A percentile compares a stretch with the other conserved stretches of the same genome.
These are phyloP conservation scores for Ogataea pini DNA, from an alignment of 805 yeast genomes.

Conservation along the genomic window DNA sequence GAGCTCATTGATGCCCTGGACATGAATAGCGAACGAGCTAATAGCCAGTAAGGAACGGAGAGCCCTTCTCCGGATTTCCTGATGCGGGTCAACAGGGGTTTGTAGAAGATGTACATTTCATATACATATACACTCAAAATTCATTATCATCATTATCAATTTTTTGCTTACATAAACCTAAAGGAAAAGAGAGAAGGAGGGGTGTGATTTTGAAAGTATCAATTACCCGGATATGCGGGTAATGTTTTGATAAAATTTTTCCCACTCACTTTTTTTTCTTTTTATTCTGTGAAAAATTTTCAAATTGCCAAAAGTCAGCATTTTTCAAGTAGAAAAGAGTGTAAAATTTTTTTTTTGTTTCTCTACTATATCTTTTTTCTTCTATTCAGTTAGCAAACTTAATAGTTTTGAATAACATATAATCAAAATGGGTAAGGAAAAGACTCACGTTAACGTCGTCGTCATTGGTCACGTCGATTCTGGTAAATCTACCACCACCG, in stretches of 20 bases:
- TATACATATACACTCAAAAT: background rate
- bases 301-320: background rate
- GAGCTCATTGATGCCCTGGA: slow-evolving; percentile 42
- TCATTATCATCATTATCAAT: background rate
- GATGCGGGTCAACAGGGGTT: background rate
- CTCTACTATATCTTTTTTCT: background rate
- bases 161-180: too few relatives aligned
- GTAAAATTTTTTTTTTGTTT: background rate
- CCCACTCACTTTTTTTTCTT: background rate
- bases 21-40: slow-evolving; percentile 32
- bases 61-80: background rate
- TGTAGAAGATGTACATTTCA: background rate
- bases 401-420: background rate
- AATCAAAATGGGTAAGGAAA: slow-evolving; percentile 77
- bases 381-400: background rate
- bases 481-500: slow-evolving; percentile 98
- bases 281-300: background rate
- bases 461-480: slow-evolving; percentile 99
- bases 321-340: background rate
- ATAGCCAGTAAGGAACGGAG: background rate
- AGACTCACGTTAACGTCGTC: slow-evolving; percentile 99
- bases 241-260: background rate
- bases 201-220: too few relatives aligned
- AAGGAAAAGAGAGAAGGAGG: too few relatives aligned
- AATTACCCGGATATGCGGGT: background rate